Evolutionary conservation across 257 asterid species (phyloP).

Genomic region (Lycium barbarum): DNA sequence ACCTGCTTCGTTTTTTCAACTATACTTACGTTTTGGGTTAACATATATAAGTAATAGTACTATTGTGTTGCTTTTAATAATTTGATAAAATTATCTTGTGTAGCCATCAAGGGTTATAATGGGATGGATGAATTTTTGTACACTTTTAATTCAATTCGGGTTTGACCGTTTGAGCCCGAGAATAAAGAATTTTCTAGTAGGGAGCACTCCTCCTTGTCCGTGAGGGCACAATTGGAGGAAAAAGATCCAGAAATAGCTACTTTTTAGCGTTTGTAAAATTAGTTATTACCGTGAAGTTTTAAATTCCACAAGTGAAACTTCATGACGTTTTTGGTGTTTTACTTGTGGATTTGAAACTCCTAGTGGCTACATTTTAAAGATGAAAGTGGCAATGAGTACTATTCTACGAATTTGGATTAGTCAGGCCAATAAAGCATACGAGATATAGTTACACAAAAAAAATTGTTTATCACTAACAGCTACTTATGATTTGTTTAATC

Average conservation of each 20-base stretch:
- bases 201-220: fast-evolving
- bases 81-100: too few species aligned
- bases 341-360: not conserved
- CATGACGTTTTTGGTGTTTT: not conserved
- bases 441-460: not conserved
- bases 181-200: not conserved
- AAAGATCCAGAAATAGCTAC: not conserved
- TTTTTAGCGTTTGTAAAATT: not conserved
- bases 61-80: too few species aligned
- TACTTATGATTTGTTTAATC: not conserved
- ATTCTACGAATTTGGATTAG: not conserved
- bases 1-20: not conserved
- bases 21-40: too few species aligned
- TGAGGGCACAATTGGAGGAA: not conserved
- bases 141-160: fast-evolving
- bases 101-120: not conserved
- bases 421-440: not conserved
- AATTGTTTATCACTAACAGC: not conserved
- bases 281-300: not conserved
- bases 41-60: too few species aligned
- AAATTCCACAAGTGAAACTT: not conserved
- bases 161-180: not conserved
- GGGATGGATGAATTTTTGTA: not conserved
- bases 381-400: not conserved
- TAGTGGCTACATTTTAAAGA: not conserved